These are phyloP conservation scores for Chamaecyparis obtusa DNA, from an alignment of 75 land plant species.

Conservation along the genomic window DNA sequence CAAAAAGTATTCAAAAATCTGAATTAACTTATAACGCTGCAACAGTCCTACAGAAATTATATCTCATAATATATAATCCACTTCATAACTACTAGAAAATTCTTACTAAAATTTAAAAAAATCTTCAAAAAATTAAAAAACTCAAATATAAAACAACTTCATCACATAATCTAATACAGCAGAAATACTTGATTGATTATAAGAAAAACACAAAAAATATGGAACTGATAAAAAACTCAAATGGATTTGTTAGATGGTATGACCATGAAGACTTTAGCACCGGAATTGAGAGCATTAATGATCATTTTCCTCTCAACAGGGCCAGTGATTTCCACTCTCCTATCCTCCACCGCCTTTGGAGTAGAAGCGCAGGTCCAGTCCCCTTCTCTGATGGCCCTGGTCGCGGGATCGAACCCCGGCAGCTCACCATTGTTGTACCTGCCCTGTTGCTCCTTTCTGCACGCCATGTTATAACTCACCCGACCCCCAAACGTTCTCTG, in stretches of 20 bases:
- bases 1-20: no score
- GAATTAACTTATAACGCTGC: no score
- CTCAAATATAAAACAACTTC: no score
- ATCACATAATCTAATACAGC: no score
- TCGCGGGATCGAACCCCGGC: slow-evolving; percentile 87
- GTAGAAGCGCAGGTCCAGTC: slow-evolving; percentile 65
- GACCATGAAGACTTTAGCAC: slow-evolving; percentile 97
- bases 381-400: slow-evolving; percentile 61
- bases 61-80: no score
- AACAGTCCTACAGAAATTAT: no score
- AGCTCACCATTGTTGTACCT: slow-evolving; percentile 67
- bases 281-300: slow-evolving; percentile 94
- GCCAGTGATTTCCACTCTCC: slow-evolving; percentile 91
- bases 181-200: no score
- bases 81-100: no score
- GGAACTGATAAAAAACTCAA: background rate
- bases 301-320: slow-evolving; percentile 94
- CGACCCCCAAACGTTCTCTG: slow-evolving; percentile 70
- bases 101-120: no score
- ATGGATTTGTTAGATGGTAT: background rate
- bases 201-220: background rate
- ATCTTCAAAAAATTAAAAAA: no score
- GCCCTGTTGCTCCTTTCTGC: slow-evolving; percentile 71
- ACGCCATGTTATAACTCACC: slow-evolving; percentile 69
- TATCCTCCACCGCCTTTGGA: slow-evolving; percentile 79